phyloP scores from a whole-genome alignment of 768 basidiomycete species.

The Termitomyces sp. region DNA sequence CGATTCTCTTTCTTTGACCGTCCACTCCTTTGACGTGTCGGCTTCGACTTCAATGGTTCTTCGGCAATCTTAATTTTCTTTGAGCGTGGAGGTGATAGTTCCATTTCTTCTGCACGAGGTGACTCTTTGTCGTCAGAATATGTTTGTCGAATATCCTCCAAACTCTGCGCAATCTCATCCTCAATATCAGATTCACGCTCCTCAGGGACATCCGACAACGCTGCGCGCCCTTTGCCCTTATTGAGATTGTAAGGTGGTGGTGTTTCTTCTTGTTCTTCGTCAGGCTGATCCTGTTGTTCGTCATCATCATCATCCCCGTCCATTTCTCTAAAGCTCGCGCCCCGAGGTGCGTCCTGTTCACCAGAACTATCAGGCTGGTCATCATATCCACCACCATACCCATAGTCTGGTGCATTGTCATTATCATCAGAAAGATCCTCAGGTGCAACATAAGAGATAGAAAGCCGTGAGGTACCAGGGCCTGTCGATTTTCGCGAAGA shows the following conservation, averaged over 20 bases:
- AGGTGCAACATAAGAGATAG: conserved; percentile 25
- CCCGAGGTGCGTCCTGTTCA: conserved; percentile 20
- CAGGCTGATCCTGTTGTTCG: conserved; percentile 32
- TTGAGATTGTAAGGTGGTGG: conserved; percentile 12
- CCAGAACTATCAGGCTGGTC: conserved; percentile 17
- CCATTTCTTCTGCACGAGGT: conserved; percentile 22
- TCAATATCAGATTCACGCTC: conserved; percentile 39
- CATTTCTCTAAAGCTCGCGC: conserved; percentile 42
- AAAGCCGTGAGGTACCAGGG: conserved; percentile 35
- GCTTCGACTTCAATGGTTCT: conserved; percentile 17
- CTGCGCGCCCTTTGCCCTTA: conserved; percentile 13
- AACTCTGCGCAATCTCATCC: conserved; percentile 35
- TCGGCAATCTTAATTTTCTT: conserved; percentile 30
- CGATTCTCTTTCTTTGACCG: conserved; percentile 36
- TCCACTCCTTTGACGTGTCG: conserved; percentile 16
- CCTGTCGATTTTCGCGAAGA: conserved; percentile 26
- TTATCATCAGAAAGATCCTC: conserved; percentile 24
- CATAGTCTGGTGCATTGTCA: conserved; percentile 18
- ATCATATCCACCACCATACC: conserved; percentile 23
- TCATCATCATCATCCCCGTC: conserved; percentile 38
- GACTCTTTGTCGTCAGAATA: conserved; percentile 24
- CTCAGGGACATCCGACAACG: conserved; percentile 28
- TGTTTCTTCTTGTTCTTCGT: conserved; percentile 24
- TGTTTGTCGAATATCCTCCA: conserved; percentile 29
- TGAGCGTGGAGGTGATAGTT: conserved; percentile 22